phyloP scores from a whole-genome alignment of 805 yeast genomes.

The Yarrowia porcina region DNA sequence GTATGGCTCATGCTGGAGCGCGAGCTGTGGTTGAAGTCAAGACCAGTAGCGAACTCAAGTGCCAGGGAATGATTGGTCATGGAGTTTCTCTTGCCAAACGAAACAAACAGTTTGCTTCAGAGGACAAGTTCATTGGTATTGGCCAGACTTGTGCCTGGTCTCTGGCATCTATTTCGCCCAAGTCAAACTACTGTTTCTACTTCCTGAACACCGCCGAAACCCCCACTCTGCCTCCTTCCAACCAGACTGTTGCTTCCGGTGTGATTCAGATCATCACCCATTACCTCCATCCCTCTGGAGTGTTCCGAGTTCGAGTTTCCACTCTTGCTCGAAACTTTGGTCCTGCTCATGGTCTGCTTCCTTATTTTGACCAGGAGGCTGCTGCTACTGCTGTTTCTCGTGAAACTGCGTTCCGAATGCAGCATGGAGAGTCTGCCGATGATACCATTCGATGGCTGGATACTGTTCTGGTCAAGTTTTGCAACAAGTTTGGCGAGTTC shows the following conservation, averaged over 20 bases:
- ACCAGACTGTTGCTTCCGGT: constrained; percentile 36
- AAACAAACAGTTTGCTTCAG: constrained; percentile 70
- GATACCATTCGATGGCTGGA: constrained; percentile 95
- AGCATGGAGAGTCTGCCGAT: constrained; percentile 62
- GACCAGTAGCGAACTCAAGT: constrained; percentile 72
- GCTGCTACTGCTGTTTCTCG: constrained; percentile 94
- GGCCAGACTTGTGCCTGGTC: constrained; percentile 91
- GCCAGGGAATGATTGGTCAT: constrained; percentile 91
- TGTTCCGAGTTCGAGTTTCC: constrained; percentile 84
- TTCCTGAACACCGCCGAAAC: constrained; percentile 65
- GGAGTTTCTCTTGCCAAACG: constrained; percentile 64
- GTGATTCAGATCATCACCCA: constrained; percentile 83
- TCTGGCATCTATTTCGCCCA: constrained; percentile 79
- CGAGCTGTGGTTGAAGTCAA: constrained; percentile 76
- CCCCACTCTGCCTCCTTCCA: constrained; percentile 31
- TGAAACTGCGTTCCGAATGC: constrained; percentile 82
- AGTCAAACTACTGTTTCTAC: constrained; percentile 82
- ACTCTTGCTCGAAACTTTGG: constrained; percentile 58
- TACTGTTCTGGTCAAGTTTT: constrained; percentile 80
- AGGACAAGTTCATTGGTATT: constrained; percentile 78
- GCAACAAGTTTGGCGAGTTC: constrained; percentile 92
- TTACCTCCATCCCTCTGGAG: constrained; percentile 94
- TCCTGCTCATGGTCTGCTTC: constrained; percentile 51
- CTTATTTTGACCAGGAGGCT: constrained; percentile 91
- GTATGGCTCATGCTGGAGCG: constrained; percentile 19